These are phyloP conservation scores for Colletotrichum tanaceti DNA, from an alignment of 2,329 filamentous ascomycete species.

Conservation along the genomic window DNA sequence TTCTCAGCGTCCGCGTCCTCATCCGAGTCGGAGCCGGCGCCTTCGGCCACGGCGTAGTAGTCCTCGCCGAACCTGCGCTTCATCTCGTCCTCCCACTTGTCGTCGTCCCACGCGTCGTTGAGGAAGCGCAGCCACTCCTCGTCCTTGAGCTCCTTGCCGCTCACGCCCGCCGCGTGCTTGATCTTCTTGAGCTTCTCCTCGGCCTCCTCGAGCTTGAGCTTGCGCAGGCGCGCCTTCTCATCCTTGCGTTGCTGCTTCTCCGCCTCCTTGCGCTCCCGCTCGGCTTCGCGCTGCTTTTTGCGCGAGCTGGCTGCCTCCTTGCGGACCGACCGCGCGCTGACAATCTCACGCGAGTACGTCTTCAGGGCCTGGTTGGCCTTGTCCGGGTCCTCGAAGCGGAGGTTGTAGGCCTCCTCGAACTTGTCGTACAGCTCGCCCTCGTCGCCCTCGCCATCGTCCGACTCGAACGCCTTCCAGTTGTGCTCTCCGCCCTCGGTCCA, in stretches of 20 bases:
- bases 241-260: slow-evolving; percentile 81
- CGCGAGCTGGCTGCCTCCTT: slow-evolving; percentile 83
- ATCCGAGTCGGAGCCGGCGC: slow-evolving; percentile 71
- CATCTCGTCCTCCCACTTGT: slow-evolving; percentile 93
- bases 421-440: slow-evolving; percentile 72
- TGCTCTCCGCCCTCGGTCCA: slow-evolving; percentile 78
- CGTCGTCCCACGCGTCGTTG: slow-evolving; percentile 88
- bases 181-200: slow-evolving; percentile 89
- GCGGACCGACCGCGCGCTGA: slow-evolving; percentile 84
- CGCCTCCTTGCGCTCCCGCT: slow-evolving; percentile 80
- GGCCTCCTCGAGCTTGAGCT: slow-evolving; percentile 90
- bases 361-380: slow-evolving; percentile 89
- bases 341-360: slow-evolving; percentile 89
- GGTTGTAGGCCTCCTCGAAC: slow-evolving; percentile 93
- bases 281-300: slow-evolving; percentile 81
- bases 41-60: slow-evolving; percentile 84
- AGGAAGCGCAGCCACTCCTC: slow-evolving; percentile 88
- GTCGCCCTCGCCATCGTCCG: slow-evolving; percentile 86
- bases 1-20: slow-evolving; percentile 61
- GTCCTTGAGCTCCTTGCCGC: slow-evolving; percentile 72
- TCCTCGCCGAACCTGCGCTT: slow-evolving; percentile 85
- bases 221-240: slow-evolving; percentile 85
- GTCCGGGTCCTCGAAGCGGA: slow-evolving; percentile 92
- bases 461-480: slow-evolving; percentile 86
- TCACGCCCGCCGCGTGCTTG: slow-evolving; percentile 86